Base-by-base conservation (phyloP, 2,329 filamentous ascomycete species). In the Fusarium sp. region DNA sequence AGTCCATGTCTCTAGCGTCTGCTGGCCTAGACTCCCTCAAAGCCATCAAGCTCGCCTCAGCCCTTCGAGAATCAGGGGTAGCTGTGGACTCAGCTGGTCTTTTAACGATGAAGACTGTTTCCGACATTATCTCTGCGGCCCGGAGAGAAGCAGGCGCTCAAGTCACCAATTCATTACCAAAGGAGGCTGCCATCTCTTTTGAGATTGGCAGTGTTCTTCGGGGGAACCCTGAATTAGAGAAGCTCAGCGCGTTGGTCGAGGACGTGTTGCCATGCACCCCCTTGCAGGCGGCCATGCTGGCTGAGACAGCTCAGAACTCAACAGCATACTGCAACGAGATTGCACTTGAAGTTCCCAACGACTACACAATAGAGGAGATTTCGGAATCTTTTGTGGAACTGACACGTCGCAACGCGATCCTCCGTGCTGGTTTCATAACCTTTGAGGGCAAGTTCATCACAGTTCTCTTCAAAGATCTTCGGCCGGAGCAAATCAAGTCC, bases 301-400 rank as follows among this genome's bases (percentile, higher is more conserved):
- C 89, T 0, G 94, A 97, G 82, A 95, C 94, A 1, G 82, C 86
- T 4, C 85, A 84, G 20, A 85, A 91, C 69, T 72, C 85, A 2
- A 83, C 82, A 56, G 87, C 91, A 9, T 98, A 98, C 79, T 93
- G 92, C 82, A 98, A 98, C 76, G 92, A 91, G 85, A 84, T 96
- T 13, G 89, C 93, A 75, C 80, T 97, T 1, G 84, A 89, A n/a
- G 82, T 93, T 13, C 79, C 86, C 1, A 52, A 80, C 0, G 70
- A 76, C 0, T 77, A 85, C 35, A 75, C 78, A 2, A 38, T 79
- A 2, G 73, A 83, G 0, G 74, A 84, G 14, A 80, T 94, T 7
- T 79, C 79, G 2, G 76, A 82, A 1, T 88, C 89, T 10, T 84
- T 95, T 29, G 66, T 76, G 2, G 75, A 80, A 1, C 76, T 94